A percentile compares a stretch with the other conserved stretches of the same genome.
phyloP scores from a whole-genome alignment of 768 basidiomycete genomes.

The Trametes meyenii region DNA sequence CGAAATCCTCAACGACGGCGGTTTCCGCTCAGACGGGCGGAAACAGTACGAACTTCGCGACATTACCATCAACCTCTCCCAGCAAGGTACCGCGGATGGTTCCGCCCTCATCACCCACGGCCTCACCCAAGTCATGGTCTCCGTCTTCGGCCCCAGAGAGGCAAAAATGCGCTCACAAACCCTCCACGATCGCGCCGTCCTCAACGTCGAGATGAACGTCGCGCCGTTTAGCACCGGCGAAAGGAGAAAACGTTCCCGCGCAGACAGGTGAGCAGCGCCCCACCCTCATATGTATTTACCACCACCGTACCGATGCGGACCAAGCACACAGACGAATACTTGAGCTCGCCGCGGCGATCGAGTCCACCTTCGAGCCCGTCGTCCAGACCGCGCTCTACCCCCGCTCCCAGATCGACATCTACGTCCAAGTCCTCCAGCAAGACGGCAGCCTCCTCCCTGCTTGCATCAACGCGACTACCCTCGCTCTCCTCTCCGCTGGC shows the following conservation, averaged over 20 bases:
- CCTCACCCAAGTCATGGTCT: conserved; percentile 83
- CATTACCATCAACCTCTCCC: conserved; percentile 75
- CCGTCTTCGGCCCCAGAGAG: conserved; percentile 93
- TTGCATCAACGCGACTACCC: conserved; percentile 92
- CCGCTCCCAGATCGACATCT: conserved; percentile 90
- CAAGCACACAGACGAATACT: conserved; percentile 65
- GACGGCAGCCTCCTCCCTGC: conserved; percentile 81
- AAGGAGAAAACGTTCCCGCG: conserved; percentile 70
- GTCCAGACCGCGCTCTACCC: conserved; percentile 91
- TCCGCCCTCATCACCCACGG: conserved; percentile 85
- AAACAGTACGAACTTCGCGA: conserved; percentile 91
- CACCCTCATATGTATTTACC: neutral
- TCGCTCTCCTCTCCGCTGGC: conserved; percentile 89
- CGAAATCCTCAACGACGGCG: conserved; percentile 83
- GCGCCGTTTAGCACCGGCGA: conserved; percentile 88
- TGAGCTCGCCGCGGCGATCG: conserved; percentile 85
- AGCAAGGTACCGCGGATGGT: conserved; percentile 81
- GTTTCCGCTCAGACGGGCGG: conserved; percentile 90
- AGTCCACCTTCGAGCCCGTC: conserved; percentile 95
- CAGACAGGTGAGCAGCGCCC: conserved; percentile 78
- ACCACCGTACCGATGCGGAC: neutral
- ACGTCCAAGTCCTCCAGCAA: conserved; percentile 89
- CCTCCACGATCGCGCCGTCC: conserved; percentile 82
- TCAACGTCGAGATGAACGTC: conserved; percentile 88
- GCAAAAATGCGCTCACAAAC: conserved; percentile 79